Evolutionary conservation across 1,139 yeast genomes (phyloP), one percentile per base, ranked within the genome.

Genomic region (Nakaseomyces uthaithaninus): DNA sequence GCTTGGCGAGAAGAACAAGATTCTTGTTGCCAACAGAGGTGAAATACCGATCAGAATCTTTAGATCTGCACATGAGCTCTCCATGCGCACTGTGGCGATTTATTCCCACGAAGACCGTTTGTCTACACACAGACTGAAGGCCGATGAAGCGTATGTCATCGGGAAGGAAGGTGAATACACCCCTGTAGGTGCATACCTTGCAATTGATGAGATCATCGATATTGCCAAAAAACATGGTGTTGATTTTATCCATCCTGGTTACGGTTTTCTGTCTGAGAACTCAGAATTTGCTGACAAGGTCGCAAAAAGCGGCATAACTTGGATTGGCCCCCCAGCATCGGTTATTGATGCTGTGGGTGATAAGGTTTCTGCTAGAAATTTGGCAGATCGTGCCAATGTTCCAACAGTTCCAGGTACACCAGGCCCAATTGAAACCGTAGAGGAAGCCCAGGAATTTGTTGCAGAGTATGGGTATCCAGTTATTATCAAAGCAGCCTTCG

Each of bases 381-480:
- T 93, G 57, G 99, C 99, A 37, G 73, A 74, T 44, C 70, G 72
- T 50, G 84, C 86, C 55, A 65, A 78, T 45, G 98, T 91, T 24
- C 97, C 98, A 11, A 84, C 82, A 30, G 97, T 93, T 31, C 98
- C 98, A 6, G 99, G 99, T 60, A 87, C 98, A 15, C 94, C 93
- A 9, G 98, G 97, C 27, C 97, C 99, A 49, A 87, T 93, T 62
- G 91, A 80, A 43, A 59, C 73, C 18, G 81, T 80, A 24, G 80
- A 73, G 39, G 87, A 91, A 54, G 98, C 97, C 15, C 58, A 67
- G 48, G 77, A 63, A 10, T 91, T 91, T 60, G 96, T 87, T 26
- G 75, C 69, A 33, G 57, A 85, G 64, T 74, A 89, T 63, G 98
- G 99, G 19, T 89, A 63, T 67, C 99, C 99, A 8, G 97, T 91